Evolutionary conservation across 805 yeast genomes (phyloP), one percentile per base, ranked within the genome.

Genomic region (Suhomyces pyralidae): DNA sequence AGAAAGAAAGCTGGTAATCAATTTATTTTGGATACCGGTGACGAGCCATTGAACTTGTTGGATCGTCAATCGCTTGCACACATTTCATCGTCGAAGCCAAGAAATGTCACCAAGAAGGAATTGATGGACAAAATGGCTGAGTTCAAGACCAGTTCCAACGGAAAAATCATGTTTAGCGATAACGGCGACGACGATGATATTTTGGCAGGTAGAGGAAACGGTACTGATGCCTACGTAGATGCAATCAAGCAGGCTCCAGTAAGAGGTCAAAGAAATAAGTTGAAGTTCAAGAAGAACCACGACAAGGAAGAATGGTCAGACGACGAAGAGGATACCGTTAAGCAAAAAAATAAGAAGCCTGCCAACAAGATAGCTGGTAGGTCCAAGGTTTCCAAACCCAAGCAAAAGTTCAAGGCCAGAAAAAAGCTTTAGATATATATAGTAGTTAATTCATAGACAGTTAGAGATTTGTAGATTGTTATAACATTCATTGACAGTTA

Each of bases 201-300:
- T n/a, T 64, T 74, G 59, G 64, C 65, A 22, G 69, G 71, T 25
- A 72, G 75, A 51, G 69, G 69, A 5, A 66, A 77, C 45, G 96
- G 97, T 15, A 82, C 93, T 58, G 88, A 88, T 65, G 98, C 97
- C 0, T 94, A 94, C 67, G 81, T 91, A 58, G 97, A 91, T 56
- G 99, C 99, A 6, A 90, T 94, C 22, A 86, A 83, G 68, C 88
- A 87, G 61, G 97, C 94, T 22, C 98, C 98, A 28, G 84, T 91
- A 3, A 86, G 97, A 70, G 97, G 97, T 53, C 97, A 90, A 76
- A 84, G 83, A 74, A 92, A 92, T 70, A 90, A 84, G 74, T 81
- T 93, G 79, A 93, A 91, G 73, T 93, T 83, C 75, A 89, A 87
- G 73, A 84, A 86, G 67, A 76, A 77, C 48, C 79, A 79, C 28